Evolutionary conservation across 208 protist species (phyloP).

Genomic region (Leishmania major): DNA sequence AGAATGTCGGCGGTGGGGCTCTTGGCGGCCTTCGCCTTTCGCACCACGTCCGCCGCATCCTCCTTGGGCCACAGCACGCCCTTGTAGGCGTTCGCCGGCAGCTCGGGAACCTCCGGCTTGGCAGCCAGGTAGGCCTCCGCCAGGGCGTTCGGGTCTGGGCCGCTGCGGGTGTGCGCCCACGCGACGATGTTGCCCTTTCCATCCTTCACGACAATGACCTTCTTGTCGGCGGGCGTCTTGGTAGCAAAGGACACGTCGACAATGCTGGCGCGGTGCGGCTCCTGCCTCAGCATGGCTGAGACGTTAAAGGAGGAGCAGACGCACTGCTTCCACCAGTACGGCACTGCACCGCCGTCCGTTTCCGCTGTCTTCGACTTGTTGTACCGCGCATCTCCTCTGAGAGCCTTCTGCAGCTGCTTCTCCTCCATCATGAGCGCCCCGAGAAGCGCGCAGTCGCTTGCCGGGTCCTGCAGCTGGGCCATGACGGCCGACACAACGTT

Average conservation of each 20-base stretch:
- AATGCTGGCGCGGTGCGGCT: constrained; percentile 51
- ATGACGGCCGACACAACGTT: constrained; percentile 40
- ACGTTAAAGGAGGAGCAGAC: constrained; percentile 75
- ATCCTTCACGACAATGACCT: constrained; percentile 56
- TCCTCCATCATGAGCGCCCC: constrained; percentile 73
- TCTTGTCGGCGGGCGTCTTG: constrained; percentile 48
- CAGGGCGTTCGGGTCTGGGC: constrained; percentile 28
- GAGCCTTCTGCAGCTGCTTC: constrained; percentile 49
- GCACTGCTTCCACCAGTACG: constrained; percentile 60
- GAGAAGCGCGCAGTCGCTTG: constrained; percentile 44
- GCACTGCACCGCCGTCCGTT: constrained; percentile 45
- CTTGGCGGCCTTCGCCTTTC: constrained; percentile 37
- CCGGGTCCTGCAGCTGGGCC: constrained; percentile 52
- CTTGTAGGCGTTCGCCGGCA: constrained; percentile 22
- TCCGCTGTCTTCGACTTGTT: constrained; percentile 55
- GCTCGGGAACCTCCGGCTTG: constrained; percentile 29
- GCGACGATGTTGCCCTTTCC: constrained; percentile 36
- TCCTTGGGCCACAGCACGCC: constrained; percentile 77
- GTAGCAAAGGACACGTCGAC: constrained; percentile 40
- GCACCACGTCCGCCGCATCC: constrained; percentile 45
- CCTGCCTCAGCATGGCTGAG: constrained; percentile 44
- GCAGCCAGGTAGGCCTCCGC: constrained; percentile 36
- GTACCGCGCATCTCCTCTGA: constrained; percentile 62
- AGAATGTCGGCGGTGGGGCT: constrained; percentile 32
- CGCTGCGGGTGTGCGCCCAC: constrained; percentile 58